Evolutionary conservation across 768 basidiomycete genomes (phyloP), one percentile per base, ranked within the genome.

Genomic region (Suillus clintonianus): DNA sequence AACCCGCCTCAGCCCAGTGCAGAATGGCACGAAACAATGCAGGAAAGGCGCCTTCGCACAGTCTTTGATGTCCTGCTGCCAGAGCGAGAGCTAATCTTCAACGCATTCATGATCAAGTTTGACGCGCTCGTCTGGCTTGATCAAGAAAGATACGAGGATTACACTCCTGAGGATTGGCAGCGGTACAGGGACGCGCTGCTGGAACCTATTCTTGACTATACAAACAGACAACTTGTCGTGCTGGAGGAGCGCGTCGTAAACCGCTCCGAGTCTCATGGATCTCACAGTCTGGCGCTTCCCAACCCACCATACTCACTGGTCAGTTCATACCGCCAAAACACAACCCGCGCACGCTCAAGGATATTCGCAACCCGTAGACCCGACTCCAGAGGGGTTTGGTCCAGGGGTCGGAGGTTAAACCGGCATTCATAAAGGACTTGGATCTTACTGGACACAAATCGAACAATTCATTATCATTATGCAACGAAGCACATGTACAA

Each of bases 111-210:
- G 48, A 41, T 61, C 50, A 63, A 58, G 36, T 67, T 66, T 43
- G 67, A 72, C 54, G 64, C 67, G 30, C 64, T 71, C 4, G 51
- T 72, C 14, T 71, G 71, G 71, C 62, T 68, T 17, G 59, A 67
- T 42, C 43, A 32, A 50, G 9, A 57, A 30, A 27, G 56, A 17
- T 55, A 43, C 37, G 10, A 43, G 24, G 5, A 63, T n/a, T 43
- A 34, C 24, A 57, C 48, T 2, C 13, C 13, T 7, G 45, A 45
- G 14, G 34, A 59, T 37, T 65, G 62, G 53, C 62, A 65, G 56
- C 27, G 7, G 55, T 32, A 64, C 39, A 63, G 64, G 43, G 41
- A 65, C 36, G 15, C 39, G 19, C 53, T 50, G 3, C 24, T 50
- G 5, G 27, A 10, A n/a, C 64, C 47, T 10, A 43, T 59, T 24